phyloP scores from a whole-genome alignment of 2,329 filamentous ascomycete genomes.

The Chaetoscypha palmicola region DNA sequence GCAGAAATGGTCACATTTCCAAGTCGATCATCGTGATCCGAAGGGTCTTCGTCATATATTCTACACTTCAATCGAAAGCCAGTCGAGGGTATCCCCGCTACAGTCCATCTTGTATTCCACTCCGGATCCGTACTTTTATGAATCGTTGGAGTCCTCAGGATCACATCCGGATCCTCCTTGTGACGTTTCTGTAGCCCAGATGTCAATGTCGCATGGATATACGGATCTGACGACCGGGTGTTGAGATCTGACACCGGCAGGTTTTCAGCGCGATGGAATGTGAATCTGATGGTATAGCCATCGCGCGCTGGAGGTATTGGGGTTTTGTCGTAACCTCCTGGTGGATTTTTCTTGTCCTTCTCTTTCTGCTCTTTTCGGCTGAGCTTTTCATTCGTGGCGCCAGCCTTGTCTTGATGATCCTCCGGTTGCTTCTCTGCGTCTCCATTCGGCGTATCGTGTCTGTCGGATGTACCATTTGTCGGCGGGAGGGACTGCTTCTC shows the following conservation, averaged over 20 bases:
- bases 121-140: conserved; percentile 64
- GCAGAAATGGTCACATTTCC: conserved; percentile 75
- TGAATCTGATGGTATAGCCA: conserved; percentile 80
- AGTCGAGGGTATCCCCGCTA: conserved; percentile 74
- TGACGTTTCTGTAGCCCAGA: conserved; percentile 61
- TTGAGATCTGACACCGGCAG: conserved; percentile 77
- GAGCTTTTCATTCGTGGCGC: conserved; percentile 27
- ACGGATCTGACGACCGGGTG: conserved; percentile 76
- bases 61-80: conserved; percentile 82
- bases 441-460: conserved; percentile 10
- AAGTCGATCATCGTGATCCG: conserved; percentile 78
- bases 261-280: conserved; percentile 72
- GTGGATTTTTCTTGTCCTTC: conserved; percentile 26
- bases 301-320: conserved; percentile 67
- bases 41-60: conserved; percentile 83
- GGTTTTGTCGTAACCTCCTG: conserved; percentile 71
- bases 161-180: conserved; percentile 75
- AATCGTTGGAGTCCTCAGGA: conserved; percentile 69
- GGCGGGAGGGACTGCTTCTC: conserved; percentile 13
- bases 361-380: conserved; percentile 28
- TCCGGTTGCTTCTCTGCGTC: conserved; percentile 14
- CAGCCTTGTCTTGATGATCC: conserved; percentile 12
- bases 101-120: conserved; percentile 82
- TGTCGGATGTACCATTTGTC: conserved; percentile 2
- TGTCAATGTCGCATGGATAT: conserved; percentile 68